Evolutionary conservation across 176 grass and related monocot genomes (phyloP).

Genomic region (Eleusine indica): DNA sequence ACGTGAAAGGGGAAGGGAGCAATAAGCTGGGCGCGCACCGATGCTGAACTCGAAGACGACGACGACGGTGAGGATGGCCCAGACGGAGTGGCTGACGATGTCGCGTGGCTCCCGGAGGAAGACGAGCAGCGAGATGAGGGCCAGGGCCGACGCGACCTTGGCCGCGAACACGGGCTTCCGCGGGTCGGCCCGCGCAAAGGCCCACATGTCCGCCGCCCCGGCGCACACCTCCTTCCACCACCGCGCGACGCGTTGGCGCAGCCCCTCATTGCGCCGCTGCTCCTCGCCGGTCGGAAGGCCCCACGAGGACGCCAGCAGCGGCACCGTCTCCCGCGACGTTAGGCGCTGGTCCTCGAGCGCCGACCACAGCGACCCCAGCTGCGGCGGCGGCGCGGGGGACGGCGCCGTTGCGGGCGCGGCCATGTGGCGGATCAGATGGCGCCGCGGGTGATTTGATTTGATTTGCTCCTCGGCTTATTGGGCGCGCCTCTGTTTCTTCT

Average conservation of each 20-base stretch:
- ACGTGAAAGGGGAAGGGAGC: neutral
- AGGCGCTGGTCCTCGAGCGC: conserved; percentile 59
- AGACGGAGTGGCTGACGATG: conserved; percentile 79
- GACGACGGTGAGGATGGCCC: conserved; percentile 96
- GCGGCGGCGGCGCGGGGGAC: conserved; percentile 13
- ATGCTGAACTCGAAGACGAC: conserved; percentile 91
- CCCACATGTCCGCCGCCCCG: conserved; percentile 42
- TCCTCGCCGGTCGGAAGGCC: conserved; percentile 30
- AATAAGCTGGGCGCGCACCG: neutral
- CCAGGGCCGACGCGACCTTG: conserved; percentile 65
- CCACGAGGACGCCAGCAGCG: conserved; percentile 51
- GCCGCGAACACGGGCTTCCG: conserved; percentile 79
- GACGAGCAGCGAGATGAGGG: conserved; percentile 70
- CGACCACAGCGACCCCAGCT: conserved; percentile 53
- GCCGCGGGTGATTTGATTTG: neutral
- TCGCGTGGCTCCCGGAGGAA: conserved; percentile 78
- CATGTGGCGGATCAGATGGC: neutral
- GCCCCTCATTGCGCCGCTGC: neutral
- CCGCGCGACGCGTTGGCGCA: conserved; percentile 25
- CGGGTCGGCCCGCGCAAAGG: conserved; percentile 62
- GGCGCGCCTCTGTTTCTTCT: neutral
- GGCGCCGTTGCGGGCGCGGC: neutral
- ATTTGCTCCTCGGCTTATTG: neutral
- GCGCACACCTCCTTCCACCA: conserved; percentile 23
- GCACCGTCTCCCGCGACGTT: conserved; percentile 17